These are phyloP conservation scores for Lumnitzera littorea DNA, from an alignment of 345 rosid species.

Conservation along the genomic window DNA sequence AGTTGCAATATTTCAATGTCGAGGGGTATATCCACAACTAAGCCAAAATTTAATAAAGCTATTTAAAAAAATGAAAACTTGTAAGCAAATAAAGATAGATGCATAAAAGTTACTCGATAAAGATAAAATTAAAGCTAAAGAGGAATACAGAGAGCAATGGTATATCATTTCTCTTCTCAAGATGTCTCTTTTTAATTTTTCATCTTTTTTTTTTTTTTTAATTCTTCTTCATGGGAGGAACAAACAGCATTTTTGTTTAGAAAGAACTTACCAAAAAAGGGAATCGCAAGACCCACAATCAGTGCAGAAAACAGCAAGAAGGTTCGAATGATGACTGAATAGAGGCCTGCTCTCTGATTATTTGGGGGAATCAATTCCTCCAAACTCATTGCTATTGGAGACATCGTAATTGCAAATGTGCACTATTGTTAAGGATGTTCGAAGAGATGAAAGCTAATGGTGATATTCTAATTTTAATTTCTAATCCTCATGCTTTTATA, in stretches of 20 bases:
- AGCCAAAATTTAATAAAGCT: too few species aligned
- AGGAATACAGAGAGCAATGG: too few species aligned
- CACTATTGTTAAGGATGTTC: conserved; percentile 22
- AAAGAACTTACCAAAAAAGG: conserved; percentile 59
- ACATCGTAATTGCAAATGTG: conserved; percentile 73
- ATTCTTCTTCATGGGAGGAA: neutral
- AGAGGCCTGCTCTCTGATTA: conserved; percentile 40
- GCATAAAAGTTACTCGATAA: too few species aligned
- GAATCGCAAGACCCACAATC: conserved; percentile 58
- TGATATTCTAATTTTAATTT: neutral
- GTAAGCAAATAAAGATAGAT: too few species aligned
- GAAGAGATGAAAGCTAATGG: neutral
- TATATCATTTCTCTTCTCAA: too few species aligned
- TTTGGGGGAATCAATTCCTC: conserved; percentile 72
- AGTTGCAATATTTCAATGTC: too few species aligned
- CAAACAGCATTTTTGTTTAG: neutral
- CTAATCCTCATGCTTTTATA: neutral
- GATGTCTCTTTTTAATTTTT: too few species aligned
- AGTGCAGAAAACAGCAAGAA: conserved; percentile 57
- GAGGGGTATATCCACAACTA: too few species aligned
- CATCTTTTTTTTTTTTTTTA: neutral
- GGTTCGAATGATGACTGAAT: conserved; percentile 55
- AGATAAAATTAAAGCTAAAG: too few species aligned
- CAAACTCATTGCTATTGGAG: conserved; percentile 84
- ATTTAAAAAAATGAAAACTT: too few species aligned